Evolutionary conservation across 257 asterid species (phyloP), one percentile per base, ranked within the genome.

Genomic region (Vinca minor): DNA sequence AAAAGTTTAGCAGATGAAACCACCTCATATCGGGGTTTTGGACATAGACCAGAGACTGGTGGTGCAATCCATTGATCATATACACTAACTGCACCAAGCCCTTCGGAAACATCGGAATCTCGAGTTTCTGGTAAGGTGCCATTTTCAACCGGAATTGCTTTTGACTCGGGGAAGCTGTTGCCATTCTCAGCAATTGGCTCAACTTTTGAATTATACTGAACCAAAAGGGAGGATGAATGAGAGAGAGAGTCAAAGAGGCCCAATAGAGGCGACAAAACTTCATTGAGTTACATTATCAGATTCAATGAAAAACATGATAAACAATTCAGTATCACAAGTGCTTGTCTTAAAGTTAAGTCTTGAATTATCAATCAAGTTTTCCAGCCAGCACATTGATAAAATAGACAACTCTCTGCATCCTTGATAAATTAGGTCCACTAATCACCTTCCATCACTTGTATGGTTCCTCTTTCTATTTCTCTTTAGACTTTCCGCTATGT

Each of bases 21-120:
- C 69, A 91, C 98, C 94, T 88, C 94, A 54, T 88, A 88, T 78
- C 96, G 84, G 45, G 87, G 77, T 79, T 78, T 86, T 73, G 96
- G 98, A 62, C 58, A 71, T 62, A 76, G 44, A 70, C 96, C 94
- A 76, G 95, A 78, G 74, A 88, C 65, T 49, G 88, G 81, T 77
- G 91, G 98, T 64, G 79, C 77, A 77, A 86, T 81, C 96, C 96
- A 88, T 75, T 86, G 95, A 77, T 91, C 98, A 76, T 91, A 86
- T 44, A 88, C 82, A 76, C 73, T 71, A 79, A 86, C 85, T 56
- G 72, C 77, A 64, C 80, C 84, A 50, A 70, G 79, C 59, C 91
- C 86, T 80, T 82, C 96, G 32, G 80, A 79, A 34, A 82, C 86
- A 81, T 85, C 97, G 75, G 84, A 85, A 75, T 85, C 95, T 79